A percentile compares a stretch with the other conserved stretches of the same genome.
phyloP scores from a whole-genome alignment of 2,329 filamentous ascomycete species.

The Xylariaceae sp. region DNA sequence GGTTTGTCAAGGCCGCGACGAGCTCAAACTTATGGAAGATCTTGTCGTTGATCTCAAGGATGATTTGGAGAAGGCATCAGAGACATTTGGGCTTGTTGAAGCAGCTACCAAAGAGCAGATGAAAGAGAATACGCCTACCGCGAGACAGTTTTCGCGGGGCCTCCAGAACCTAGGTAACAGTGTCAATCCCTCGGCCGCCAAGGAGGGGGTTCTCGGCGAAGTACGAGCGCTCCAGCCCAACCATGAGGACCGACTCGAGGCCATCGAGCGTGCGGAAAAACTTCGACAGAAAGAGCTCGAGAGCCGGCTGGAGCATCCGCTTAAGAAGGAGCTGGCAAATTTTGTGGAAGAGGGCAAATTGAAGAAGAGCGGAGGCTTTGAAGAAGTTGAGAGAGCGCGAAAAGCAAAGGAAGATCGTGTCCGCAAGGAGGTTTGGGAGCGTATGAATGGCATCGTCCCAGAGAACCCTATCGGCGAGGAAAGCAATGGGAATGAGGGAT shows the following conservation, averaged over 20 bases:
- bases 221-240: constrained; percentile 92
- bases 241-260: constrained; percentile 87
- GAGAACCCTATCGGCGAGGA: constrained; percentile 40
- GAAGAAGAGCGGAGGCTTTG: constrained; percentile 93
- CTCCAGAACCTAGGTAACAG: constrained; percentile 51
- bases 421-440: constrained; percentile 72
- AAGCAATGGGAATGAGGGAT: constrained; percentile 12
- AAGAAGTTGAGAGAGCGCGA: constrained; percentile 84
- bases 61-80: constrained; percentile 88
- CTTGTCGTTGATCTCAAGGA: constrained; percentile 87
- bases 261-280: constrained; percentile 95
- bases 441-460: constrained; percentile 54
- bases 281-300: constrained; percentile 84
- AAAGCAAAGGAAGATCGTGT: constrained; percentile 84
- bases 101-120: constrained; percentile 98
- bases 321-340: constrained; percentile 77
- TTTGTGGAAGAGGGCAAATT: constrained; percentile 90
- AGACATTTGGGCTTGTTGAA: constrained; percentile 93
- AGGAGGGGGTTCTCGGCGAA: constrained; percentile 88
- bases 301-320: constrained; percentile 65
- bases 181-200: constrained; percentile 72
- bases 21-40: constrained; percentile 94
- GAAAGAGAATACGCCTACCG: constrained; percentile 60
- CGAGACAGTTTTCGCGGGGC: constrained; percentile 51
- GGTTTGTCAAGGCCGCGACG: constrained; percentile 91